A percentile compares a stretch with the other conserved stretches of the same genome.
Conservation (phyloP, 345 rosid genomes). For the Gossypium herbaceum region DNA sequence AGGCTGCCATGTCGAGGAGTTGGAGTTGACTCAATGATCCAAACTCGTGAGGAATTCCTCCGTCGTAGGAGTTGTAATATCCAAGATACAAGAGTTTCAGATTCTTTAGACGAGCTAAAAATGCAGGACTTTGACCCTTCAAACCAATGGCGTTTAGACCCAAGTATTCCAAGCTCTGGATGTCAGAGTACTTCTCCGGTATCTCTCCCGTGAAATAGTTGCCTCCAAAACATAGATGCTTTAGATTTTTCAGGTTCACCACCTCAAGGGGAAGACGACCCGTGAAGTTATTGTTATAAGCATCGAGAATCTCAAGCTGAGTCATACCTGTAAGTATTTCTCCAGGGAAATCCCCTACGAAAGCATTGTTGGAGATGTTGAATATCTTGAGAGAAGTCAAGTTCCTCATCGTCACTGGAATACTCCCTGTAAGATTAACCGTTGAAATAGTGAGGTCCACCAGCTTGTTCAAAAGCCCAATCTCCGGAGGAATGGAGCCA, state of each 20-base stretch:
- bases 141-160: constrained; percentile 60
- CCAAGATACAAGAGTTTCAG: constrained; percentile 54
- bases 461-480: constrained; percentile 54
- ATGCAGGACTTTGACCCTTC: constrained; percentile 49
- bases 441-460: constrained; percentile 55
- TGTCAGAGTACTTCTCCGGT: constrained; percentile 66
- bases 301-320: constrained; percentile 56
- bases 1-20: constrained; percentile 60
- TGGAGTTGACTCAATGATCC: constrained; percentile 55
- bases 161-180: constrained; percentile 57
- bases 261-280: constrained; percentile 58
- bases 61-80: constrained; percentile 49
- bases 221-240: constrained; percentile 60
- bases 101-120: constrained; percentile 56
- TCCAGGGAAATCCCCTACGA: constrained; percentile 56
- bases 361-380: constrained; percentile 60
- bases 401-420: constrained; percentile 54
- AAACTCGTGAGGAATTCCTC: constrained; percentile 73
- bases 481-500: constrained; percentile 64
- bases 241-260: constrained; percentile 44
- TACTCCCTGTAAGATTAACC: constrained; percentile 45
- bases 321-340: constrained; percentile 43
- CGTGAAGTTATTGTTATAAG: constrained; percentile 61
- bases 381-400: constrained; percentile 55
- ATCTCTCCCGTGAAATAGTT: constrained; percentile 70